Conservation (phyloP, 208 protist species). For the Leishmania tropica region DNA sequence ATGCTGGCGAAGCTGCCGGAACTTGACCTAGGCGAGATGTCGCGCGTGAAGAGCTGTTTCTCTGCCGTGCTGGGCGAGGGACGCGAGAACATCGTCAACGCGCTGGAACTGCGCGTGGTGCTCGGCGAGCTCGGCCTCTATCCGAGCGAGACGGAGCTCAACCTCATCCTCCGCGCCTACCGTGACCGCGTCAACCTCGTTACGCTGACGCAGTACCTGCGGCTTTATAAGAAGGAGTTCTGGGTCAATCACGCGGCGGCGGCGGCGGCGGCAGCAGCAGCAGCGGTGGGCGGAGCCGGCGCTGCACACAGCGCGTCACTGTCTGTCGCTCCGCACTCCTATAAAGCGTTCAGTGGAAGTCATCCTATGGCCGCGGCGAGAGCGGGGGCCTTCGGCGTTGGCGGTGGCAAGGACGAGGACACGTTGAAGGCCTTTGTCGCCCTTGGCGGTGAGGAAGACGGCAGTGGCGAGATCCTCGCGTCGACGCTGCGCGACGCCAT, state of each 20-base stretch:
- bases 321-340: constrained; percentile 13
- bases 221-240: constrained; percentile 82
- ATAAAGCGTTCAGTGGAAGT: constrained; percentile 17
- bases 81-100: constrained; percentile 65
- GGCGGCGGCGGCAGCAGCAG: background rate
- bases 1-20: constrained; percentile 51
- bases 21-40: constrained; percentile 72
- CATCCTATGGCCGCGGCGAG: background rate
- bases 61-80: constrained; percentile 44
- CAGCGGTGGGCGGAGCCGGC: background rate
- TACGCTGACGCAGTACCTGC: constrained; percentile 69
- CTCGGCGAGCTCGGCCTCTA: constrained; percentile 77
- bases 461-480: constrained; percentile 51
- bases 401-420: constrained; percentile 43
- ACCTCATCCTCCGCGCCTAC: constrained; percentile 54
- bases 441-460: constrained; percentile 79
- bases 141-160: constrained; percentile 69
- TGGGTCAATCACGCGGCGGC: constrained; percentile 21
- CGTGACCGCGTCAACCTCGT: constrained; percentile 68
- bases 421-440: constrained; percentile 79
- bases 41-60: constrained; percentile 58
- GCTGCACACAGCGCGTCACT: background rate
- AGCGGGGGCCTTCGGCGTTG: background rate
- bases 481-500: constrained; percentile 59
- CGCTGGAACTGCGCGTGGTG: constrained; percentile 73